Evolutionary conservation across 2,329 filamentous ascomycete species (phyloP).

Genomic region (Penicillium sp.): DNA sequence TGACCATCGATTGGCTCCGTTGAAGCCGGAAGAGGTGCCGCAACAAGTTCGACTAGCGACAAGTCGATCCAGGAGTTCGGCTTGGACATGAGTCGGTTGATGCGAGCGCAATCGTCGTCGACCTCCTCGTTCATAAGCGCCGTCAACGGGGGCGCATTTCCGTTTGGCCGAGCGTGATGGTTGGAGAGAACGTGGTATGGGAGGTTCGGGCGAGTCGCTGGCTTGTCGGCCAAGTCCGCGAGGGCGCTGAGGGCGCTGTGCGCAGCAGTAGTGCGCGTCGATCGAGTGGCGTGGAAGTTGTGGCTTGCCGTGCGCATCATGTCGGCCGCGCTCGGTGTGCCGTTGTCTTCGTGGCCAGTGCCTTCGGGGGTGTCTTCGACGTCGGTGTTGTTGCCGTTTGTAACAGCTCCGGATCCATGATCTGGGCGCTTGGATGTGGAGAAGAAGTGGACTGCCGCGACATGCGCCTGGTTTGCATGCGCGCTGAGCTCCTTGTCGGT

Average conservation of each 20-base stretch:
- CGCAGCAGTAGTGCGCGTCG: slow-evolving; percentile 51
- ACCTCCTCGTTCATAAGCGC: slow-evolving; percentile 50
- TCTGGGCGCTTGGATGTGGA: slow-evolving; percentile 54
- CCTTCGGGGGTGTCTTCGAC: slow-evolving; percentile 42
- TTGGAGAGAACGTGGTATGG: slow-evolving; percentile 51
- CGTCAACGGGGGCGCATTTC: slow-evolving; percentile 45
- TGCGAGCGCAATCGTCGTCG: slow-evolving; percentile 47
- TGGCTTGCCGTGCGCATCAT: slow-evolving; percentile 64
- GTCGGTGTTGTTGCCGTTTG: slow-evolving; percentile 46
- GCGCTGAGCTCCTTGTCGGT: slow-evolving; percentile 67
- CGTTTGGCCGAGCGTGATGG: slow-evolving; percentile 47
- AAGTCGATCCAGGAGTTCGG: slow-evolving; percentile 45
- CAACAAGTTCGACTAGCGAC: slow-evolving; percentile 42
- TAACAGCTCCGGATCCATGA: slow-evolving; percentile 40
- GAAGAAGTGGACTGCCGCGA: slow-evolving; percentile 61
- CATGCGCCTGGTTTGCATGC: slow-evolving; percentile 62
- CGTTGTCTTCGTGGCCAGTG: slow-evolving; percentile 44
- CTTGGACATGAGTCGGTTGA: slow-evolving; percentile 43
- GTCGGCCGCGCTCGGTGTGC: slow-evolving; percentile 49
- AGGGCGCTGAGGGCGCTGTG: slow-evolving; percentile 57
- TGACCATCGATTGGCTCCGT: slow-evolving; percentile 30
- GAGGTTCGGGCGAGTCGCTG: slow-evolving; percentile 47
- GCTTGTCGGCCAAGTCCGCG: slow-evolving; percentile 57
- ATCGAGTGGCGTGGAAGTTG: slow-evolving; percentile 58
- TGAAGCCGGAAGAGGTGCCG: slow-evolving; percentile 33